Base-by-base conservation (phyloP, 768 basidiomycete genomes). In the Mycena floridula region DNA sequence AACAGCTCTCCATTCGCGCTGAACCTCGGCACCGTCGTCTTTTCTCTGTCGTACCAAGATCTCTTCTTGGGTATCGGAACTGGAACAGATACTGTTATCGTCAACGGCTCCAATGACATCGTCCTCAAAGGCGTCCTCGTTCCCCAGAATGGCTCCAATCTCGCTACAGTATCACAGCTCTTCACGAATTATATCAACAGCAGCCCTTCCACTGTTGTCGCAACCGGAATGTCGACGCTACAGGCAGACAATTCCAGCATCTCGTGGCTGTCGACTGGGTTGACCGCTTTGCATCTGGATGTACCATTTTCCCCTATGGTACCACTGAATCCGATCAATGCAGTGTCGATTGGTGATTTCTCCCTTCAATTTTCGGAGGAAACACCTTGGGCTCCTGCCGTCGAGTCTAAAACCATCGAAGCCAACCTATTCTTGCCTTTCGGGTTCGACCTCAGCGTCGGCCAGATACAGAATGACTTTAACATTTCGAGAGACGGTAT, bases 141-240 rank as follows among this genome's bases (percentile, higher is more conserved):
- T 32, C 73, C 68, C 4, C 81, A 86, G 45, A 70, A 68, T 11
- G 63, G 62, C 20, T 47, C 70, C 8, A 62, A 72, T 37, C 70
- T 86, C 30, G 65, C 60, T 3, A 52, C 56, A n/a, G 64, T 85
- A 38, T 81, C 81, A 6, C 57, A 74, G 43, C 64, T 88, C 32
- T 88, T 88, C 60, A 84, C 82, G 13, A 74, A 77, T 38, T 87
- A 85, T 55, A 64, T 89, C 50, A 87, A 89, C 53, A 72, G 81
- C 20, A 74, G 77, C 20, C 59, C 52, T 15, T 77, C 82, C 3
- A 70, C 65, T 3, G 80, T 87, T 27, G 55, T 79, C 45, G 85
- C 83, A 2, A 67, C 63, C 11, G 85, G 85, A 13, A 57, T 64
- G 40, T 81, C 80, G 18, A 79, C 82, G 8, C 57, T 73, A 3